A percentile compares a stretch with the other conserved stretches of the same genome.
Conservation (phyloP, 805 yeast species). For the Wickerhamomyces bisporus region DNA sequence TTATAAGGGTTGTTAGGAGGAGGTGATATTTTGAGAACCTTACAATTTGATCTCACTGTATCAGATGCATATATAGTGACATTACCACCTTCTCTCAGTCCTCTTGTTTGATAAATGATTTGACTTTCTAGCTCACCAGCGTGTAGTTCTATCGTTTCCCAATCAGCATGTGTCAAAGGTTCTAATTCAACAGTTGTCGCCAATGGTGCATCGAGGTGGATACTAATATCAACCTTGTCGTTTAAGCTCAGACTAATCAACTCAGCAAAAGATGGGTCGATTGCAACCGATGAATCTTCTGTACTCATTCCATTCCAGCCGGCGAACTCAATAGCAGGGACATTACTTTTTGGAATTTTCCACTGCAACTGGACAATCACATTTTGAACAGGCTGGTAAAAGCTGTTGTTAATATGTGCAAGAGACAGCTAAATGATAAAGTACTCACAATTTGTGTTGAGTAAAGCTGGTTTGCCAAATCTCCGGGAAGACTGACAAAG, state of each 20-base stretch:
- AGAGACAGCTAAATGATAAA: too few species aligned
- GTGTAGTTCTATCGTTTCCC: conserved; percentile 86
- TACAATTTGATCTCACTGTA: conserved; percentile 52
- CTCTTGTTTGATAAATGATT: conserved; percentile 74
- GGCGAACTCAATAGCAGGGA: conserved; percentile 31
- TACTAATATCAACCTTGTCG: conserved; percentile 34
- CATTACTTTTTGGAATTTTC: conserved; percentile 22
- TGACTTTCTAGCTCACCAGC: conserved; percentile 71
- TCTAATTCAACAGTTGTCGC: conserved; percentile 67
- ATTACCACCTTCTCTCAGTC: conserved; percentile 53
- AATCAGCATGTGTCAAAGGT: conserved; percentile 72
- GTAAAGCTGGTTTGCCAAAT: conserved; percentile 39
- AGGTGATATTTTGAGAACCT: conserved; percentile 43
- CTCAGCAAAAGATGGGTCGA: conserved; percentile 65
- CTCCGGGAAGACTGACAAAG: conserved; percentile 50
- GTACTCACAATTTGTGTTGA: conserved; percentile 44
- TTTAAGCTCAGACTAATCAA: conserved; percentile 41
- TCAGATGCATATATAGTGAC: conserved; percentile 69
- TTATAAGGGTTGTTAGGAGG: conserved; percentile 21
- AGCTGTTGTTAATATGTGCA: too few species aligned
- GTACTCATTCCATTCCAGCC: conserved; percentile 65
- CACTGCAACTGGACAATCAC: conserved; percentile 46
- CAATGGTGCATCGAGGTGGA: conserved; percentile 44
- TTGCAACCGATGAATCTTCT: conserved; percentile 38
- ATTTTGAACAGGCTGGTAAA: conserved; percentile 39